A percentile compares a stretch with the other conserved stretches of the same genome.
These are phyloP conservation scores for Setaria viridis DNA, from an alignment of 202 grass and related monocot species.

Conservation along the genomic window DNA sequence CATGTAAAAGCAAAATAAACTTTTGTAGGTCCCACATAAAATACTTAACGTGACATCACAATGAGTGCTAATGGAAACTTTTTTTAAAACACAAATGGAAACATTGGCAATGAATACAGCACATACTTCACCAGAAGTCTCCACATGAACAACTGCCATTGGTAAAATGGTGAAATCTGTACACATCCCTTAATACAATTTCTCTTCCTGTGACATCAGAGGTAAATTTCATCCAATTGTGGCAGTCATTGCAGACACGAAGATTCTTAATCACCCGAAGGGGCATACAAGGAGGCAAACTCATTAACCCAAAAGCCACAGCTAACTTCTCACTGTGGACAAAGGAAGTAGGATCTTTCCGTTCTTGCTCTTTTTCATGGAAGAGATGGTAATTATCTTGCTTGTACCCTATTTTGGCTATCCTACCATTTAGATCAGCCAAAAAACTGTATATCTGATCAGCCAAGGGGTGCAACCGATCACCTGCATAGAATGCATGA, in stretches of 20 bases:
- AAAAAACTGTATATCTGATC: conserved; percentile 69
- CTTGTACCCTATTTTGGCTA: conserved; percentile 76
- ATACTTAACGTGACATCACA: background rate
- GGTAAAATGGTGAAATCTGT: conserved; percentile 87
- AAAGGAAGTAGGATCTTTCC: conserved; percentile 57
- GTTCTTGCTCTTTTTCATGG: conserved; percentile 74
- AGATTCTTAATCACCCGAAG: conserved; percentile 85
- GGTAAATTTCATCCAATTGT: conserved; percentile 70
- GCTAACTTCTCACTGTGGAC: conserved; percentile 85
- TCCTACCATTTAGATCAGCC: conserved; percentile 57
- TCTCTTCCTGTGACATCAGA: conserved; percentile 61
- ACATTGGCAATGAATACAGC: background rate
- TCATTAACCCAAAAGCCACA: conserved; percentile 71
- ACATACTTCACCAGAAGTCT: conserved; percentile 64
- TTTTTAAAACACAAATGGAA: background rate
- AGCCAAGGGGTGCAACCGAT: conserved; percentile 59
- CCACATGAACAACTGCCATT: conserved; percentile 77
- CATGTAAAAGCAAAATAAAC: background rate
- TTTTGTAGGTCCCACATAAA: conserved; percentile 2
- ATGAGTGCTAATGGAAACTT: background rate
- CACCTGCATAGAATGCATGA: conserved; percentile 77
- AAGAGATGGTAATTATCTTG: conserved; percentile 53
- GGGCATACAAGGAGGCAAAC: conserved; percentile 50
- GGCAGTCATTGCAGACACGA: conserved; percentile 70
- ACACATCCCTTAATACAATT: conserved; percentile 76